Base-by-base conservation (phyloP, 2,329 filamentous ascomycete species). In the Nemania sp. region DNA sequence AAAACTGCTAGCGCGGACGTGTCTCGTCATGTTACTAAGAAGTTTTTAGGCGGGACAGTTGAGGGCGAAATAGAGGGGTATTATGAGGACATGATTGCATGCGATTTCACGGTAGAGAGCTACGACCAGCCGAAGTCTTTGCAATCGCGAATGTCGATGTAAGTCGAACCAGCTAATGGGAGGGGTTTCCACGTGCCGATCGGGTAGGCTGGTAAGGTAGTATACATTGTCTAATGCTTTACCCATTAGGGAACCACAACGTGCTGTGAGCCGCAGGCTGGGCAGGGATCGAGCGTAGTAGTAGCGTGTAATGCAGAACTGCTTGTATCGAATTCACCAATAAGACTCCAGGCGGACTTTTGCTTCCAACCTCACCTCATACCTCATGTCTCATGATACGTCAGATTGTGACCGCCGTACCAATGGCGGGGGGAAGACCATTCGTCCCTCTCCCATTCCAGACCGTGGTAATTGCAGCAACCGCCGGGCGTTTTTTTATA, bases 281-380 rank as follows among this genome's bases (percentile, higher is more conserved):
- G 54, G 43, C 59, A 62, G 50, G 59, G 59, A 51, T 62, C n/a
- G 39, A 12, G 18, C 34, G 29, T 37, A 39, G 54, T 50, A 39
- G 54, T 39, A 39, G 54, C 45, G 54, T 15, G 17, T 46, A 37
- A n/a, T 40, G 50, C 54, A 57, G 54, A 29, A 29, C 39, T 34
- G 56, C 49, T 35, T 54, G 39, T 47, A 39, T 53, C 35, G 42
- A 57, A 63, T 60, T 65, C 57, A 48, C 63, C 63, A 65, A 63
- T 65, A 42, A 52, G 40, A 50, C 46, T 39, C 17, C 21, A 54
- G 21, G 37, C 40, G 45, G 40, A 15, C 46, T 55, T 50, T 53
- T 50, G 40, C 54, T 52, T 46, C 47, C 39, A 50, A 65, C 63
- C 49, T 60, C 56, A 53, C 34, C 18, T 54, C 57, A 52, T 34